Conservation (phyloP, 1,284 basidiomycete genomes). For the Ustilago trichophora region DNA sequence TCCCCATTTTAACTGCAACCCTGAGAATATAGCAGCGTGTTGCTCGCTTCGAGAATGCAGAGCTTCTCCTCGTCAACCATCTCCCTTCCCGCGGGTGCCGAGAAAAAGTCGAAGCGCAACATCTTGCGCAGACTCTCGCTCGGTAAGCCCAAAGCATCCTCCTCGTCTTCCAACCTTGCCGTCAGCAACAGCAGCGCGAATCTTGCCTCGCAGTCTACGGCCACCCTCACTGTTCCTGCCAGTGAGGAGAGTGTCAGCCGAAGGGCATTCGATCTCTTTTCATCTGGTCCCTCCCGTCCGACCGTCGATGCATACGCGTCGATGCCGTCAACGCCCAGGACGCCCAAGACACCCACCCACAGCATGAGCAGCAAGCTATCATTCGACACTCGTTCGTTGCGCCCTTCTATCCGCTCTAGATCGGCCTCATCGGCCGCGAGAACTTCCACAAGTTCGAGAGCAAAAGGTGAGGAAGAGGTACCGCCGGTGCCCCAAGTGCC, state of each 20-base stretch:
- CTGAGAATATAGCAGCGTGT: neutral
- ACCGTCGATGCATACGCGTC: neutral
- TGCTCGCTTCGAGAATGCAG: slow-evolving; percentile 11
- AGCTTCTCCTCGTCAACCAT: slow-evolving; percentile 12
- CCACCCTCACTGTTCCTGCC: slow-evolving; percentile 2
- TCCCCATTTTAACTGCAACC: neutral
- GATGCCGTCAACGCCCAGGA: slow-evolving; percentile 2
- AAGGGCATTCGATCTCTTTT: slow-evolving; percentile 16
- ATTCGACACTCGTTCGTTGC: neutral
- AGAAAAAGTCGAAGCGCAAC: slow-evolving; percentile 10
- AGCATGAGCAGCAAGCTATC: neutral
- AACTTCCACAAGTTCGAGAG: neutral
- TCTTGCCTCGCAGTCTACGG: slow-evolving; percentile 11
- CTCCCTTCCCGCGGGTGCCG: slow-evolving; percentile 5
- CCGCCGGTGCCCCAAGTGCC: slow-evolving; percentile 17
- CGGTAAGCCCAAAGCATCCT: slow-evolving; percentile 1
- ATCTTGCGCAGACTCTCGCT: slow-evolving; percentile 23
- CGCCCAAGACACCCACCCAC: neutral
- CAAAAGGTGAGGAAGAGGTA: neutral
- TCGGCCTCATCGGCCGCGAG: neutral
- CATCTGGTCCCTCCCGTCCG: neutral
- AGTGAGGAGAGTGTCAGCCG: slow-evolving; percentile 6
- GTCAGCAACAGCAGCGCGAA: neutral
- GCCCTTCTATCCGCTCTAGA: neutral
- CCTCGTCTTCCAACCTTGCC: neutral